These are phyloP conservation scores for Closterium sp. DNA, from an alignment of 139 green algal species.

Conservation along the genomic window DNA sequence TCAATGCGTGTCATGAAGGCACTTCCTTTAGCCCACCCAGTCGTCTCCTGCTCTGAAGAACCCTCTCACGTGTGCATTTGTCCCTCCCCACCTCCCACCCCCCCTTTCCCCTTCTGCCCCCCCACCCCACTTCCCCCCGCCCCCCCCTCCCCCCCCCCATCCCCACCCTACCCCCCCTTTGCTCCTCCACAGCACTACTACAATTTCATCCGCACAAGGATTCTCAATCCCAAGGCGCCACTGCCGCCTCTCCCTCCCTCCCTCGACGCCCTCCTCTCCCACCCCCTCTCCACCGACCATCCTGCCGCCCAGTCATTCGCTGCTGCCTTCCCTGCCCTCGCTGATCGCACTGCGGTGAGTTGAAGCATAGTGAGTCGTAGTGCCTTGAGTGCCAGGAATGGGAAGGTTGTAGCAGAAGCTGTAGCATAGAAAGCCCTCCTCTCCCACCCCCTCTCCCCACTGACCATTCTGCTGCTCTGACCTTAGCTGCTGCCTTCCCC, in stretches of 20 bases:
- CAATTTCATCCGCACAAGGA: not conserved
- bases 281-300: not conserved
- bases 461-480: too few relatives aligned
- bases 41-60: too few relatives aligned
- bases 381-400: too few relatives aligned
- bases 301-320: not conserved
- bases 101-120: too few relatives aligned
- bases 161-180: not conserved
- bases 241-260: not conserved
- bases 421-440: too few relatives aligned
- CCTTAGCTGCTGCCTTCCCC: too few relatives aligned
- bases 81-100: not conserved
- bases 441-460: too few relatives aligned
- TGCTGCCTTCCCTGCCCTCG: not conserved
- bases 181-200: not conserved
- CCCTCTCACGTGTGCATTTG: too few relatives aligned
- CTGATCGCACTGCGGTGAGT: not conserved
- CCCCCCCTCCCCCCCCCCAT: too few relatives aligned
- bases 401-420: not conserved
- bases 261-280: not conserved
- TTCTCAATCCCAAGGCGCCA: not conserved
- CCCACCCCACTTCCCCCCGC: too few relatives aligned
- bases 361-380: not conserved
- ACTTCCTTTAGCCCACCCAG: too few relatives aligned
- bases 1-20: too few relatives aligned